Evolutionary conservation across 352 stramenopile genomes (phyloP).

Genomic region (Phytophthora sojae): DNA sequence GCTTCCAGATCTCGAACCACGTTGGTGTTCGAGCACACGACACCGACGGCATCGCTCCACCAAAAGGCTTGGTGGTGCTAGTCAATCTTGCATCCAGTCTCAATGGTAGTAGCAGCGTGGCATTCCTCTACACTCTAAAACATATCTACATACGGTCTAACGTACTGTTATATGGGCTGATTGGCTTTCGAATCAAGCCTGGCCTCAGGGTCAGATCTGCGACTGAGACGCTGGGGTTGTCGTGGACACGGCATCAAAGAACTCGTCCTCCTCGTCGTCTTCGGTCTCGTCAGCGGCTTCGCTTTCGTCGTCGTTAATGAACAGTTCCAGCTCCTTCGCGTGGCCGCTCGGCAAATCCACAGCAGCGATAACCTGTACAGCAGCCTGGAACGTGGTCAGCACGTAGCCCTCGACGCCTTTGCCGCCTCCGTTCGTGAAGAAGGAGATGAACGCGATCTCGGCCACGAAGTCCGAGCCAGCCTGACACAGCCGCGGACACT

Average conservation of each 20-base stretch:
- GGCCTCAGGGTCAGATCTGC: slow-evolving; percentile 1
- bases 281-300: slow-evolving; percentile 34
- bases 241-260: slow-evolving; percentile 58
- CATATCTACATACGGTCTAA: slow-evolving; percentile 15
- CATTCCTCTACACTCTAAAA: slow-evolving; percentile 11
- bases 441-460: slow-evolving; percentile 79
- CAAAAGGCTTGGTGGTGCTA: slow-evolving; percentile 5
- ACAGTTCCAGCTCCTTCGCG: slow-evolving; percentile 66
- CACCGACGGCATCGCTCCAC: not conserved
- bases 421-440: slow-evolving; percentile 77
- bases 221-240: slow-evolving; percentile 14
- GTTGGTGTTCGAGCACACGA: not conserved
- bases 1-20: slow-evolving; percentile 19
- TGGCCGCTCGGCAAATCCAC: slow-evolving; percentile 64
- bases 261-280: slow-evolving; percentile 53
- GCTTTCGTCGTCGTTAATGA: slow-evolving; percentile 46
- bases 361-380: slow-evolving; percentile 71
- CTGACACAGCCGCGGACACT: slow-evolving; percentile 40
- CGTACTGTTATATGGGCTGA: slow-evolving; percentile 6
- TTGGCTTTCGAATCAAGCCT: not conserved
- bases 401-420: slow-evolving; percentile 84
- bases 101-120: slow-evolving; percentile 14
- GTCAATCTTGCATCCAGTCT: slow-evolving; percentile 32
- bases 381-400: slow-evolving; percentile 77
- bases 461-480: slow-evolving; percentile 59